phyloP scores from a whole-genome alignment of 2,329 filamentous ascomycete genomes.

The Madurella mycetomatis region DNA sequence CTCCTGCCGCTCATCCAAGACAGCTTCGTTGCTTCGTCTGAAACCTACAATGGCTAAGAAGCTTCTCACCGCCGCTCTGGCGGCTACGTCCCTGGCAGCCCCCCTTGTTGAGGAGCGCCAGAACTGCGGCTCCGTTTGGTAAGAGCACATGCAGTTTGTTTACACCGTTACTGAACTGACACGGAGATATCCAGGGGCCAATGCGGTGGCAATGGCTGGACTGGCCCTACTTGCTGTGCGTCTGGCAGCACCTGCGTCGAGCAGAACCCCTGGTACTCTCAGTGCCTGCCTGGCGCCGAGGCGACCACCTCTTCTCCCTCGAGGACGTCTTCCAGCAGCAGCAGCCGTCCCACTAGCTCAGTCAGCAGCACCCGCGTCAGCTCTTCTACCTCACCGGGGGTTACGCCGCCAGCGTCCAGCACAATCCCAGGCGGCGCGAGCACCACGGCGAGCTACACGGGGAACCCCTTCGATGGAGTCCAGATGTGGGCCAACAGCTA shows the following conservation, averaged over 20 bases:
- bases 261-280: conserved; percentile 37
- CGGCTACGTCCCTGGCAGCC: conserved; percentile 36
- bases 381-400: conserved; percentile 27
- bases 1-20: conserved; percentile 10
- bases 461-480: conserved; percentile 52
- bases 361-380: conserved; percentile 11
- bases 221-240: conserved; percentile 42
- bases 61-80: conserved; percentile 34
- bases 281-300: conserved; percentile 35
- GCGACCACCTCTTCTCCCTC: conserved; percentile 17
- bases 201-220: conserved; percentile 44
- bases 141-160: conserved; percentile 10
- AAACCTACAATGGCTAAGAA: conserved; percentile 26
- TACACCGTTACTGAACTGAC: neutral
- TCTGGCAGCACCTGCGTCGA: conserved; percentile 37
- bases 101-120: conserved; percentile 41
- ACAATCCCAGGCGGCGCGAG: conserved; percentile 30
- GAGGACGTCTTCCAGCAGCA: conserved; percentile 15
- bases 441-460: conserved; percentile 41
- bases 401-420: conserved; percentile 25
- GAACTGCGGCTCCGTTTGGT: conserved; percentile 34
- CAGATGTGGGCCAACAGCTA: conserved; percentile 50
- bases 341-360: conserved; percentile 10
- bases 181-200: conserved; percentile 30
- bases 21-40: conserved; percentile 6